A percentile compares a stretch with the other conserved stretches of the same genome.
These are phyloP conservation scores for Triticum dicoccoides DNA, from an alignment of 176 grass and related monocot genomes.

Conservation along the genomic window DNA sequence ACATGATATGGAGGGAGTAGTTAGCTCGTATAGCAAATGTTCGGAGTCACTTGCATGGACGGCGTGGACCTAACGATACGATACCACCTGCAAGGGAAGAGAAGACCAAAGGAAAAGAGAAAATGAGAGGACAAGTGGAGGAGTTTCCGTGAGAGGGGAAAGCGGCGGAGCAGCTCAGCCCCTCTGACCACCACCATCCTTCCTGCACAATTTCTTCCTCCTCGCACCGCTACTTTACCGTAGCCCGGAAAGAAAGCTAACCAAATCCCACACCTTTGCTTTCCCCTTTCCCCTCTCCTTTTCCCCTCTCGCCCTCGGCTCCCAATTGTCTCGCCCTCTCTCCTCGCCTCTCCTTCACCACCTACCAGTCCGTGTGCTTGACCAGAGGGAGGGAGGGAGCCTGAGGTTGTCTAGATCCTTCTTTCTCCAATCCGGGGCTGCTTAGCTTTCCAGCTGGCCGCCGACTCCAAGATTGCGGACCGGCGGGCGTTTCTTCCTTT, in stretches of 20 bases:
- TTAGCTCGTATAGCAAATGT: too few species aligned
- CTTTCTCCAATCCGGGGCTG: slow-evolving; percentile 10
- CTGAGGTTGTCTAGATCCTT: slow-evolving; percentile 38
- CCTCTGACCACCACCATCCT: slow-evolving; percentile 24
- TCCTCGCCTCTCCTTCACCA: neutral
- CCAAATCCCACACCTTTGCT: slow-evolving; percentile 28
- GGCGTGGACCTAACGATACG: slow-evolving; percentile 8
- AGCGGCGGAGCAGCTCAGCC: slow-evolving; percentile 16
- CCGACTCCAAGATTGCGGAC: slow-evolving; percentile 10
- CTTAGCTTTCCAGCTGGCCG: slow-evolving; percentile 29
- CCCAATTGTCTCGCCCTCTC: slow-evolving; percentile 37
- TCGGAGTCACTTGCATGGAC: too few species aligned
- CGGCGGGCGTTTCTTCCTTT: slow-evolving; percentile 3
- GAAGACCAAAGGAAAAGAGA: neutral
- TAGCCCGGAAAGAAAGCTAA: slow-evolving; percentile 18
- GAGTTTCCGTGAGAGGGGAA: slow-evolving; percentile 32
- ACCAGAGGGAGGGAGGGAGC: neutral
- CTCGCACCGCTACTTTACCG: neutral
- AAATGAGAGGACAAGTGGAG: neutral
- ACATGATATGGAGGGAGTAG: too few species aligned
- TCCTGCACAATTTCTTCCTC: slow-evolving; percentile 6
- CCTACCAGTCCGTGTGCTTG: neutral
- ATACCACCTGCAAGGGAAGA: neutral
- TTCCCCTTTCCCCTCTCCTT: neutral
- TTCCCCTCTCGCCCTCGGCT: neutral